A percentile compares a stretch with the other conserved stretches of the same genome.
Conservation (phyloP, 108 stramenopile genomes). For the Phaeodactylum tricornutum region DNA sequence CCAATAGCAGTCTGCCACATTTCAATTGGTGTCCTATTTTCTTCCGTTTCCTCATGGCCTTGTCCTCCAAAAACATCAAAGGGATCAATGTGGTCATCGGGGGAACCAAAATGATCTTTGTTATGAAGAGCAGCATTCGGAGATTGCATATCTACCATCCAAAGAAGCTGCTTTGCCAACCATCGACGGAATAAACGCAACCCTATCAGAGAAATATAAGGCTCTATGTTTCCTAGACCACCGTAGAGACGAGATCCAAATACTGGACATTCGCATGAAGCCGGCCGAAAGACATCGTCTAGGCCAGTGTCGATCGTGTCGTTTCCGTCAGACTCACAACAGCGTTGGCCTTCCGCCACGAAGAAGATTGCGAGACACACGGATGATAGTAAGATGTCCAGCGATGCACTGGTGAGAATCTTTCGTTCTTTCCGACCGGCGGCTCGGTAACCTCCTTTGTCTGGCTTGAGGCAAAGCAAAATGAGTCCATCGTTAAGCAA, state of each 20-base stretch:
- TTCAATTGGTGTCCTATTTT: slow-evolving; percentile 41
- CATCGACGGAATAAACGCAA: slow-evolving; percentile 50
- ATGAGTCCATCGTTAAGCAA: slow-evolving; percentile 5
- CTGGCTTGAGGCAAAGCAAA: background rate
- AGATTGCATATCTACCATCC: background rate
- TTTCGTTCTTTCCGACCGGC: background rate
- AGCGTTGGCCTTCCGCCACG: slow-evolving; percentile 52
- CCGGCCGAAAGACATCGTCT: background rate
- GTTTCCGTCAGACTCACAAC: no score
- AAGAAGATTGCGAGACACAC: slow-evolving; percentile 45
- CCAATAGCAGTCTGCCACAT: slow-evolving; percentile 67
- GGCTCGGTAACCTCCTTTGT: background rate
- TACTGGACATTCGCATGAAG: slow-evolving; percentile 22
- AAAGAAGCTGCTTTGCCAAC: slow-evolving; percentile 19
- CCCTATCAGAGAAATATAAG: slow-evolving; percentile 53
- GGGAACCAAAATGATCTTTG: background rate
- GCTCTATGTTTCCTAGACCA: slow-evolving; percentile 71
- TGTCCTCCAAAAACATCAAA: slow-evolving; percentile 11
- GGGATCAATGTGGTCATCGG: slow-evolving; percentile 1
- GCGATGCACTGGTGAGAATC: slow-evolving; percentile 17
- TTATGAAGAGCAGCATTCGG: background rate
- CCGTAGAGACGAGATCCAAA: slow-evolving; percentile 57
- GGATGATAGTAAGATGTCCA: slow-evolving; percentile 38
- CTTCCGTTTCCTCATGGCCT: slow-evolving; percentile 15
- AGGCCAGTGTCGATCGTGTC: background rate